Base-by-base conservation (phyloP, 2,329 filamentous ascomycete species). In the Trichothecium sympodiale region DNA sequence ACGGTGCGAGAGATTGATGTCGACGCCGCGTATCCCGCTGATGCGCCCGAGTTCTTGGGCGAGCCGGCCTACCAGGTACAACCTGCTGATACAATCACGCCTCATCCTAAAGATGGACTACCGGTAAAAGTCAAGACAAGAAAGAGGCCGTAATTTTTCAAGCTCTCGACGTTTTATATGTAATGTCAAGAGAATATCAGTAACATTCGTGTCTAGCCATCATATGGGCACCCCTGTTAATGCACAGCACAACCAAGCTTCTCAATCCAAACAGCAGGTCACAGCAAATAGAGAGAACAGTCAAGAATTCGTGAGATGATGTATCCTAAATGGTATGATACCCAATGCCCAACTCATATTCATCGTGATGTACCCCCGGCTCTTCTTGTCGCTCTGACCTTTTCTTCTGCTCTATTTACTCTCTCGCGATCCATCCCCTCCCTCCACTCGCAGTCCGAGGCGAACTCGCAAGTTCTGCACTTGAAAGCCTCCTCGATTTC, bases 401-500 rank as follows among this genome's bases (percentile, higher is more conserved):
- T 35, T 20, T 35, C 28, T 20, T 28, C 9, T 31, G 50, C 51
- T 16, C 37, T 48, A 17, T 34, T 43, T 2, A 59, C 38, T 5
- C 46, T 42, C 50, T 82, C 75, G 41, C 75, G 68, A 37, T 88
- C 75, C 56, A 83, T 80, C 9, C 67, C 66, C 46, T 71, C 66
- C 27, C 88, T 67, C 89, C 89, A 96, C 10, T 71, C 69, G 54
- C 89, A 96, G 2, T 64, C 67, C 3, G 84, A 78, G 0, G 70
- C 74, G 55, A 95, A 95, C 45, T 94, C 86, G 51, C 89, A 96
- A 17, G 69, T 75, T 15, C 76, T 64, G 53, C 89, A 96, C 55
- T 95, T 96, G 59, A 81, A 94, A 0, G 85, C 83, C 46, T 95
- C 88, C 49, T 88, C 80, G 6, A 93, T 70, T 6, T 74, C 68